phyloP scores from a whole-genome alignment of 495 filamentous ascomycete species.

The Echria macrotheca region DNA sequence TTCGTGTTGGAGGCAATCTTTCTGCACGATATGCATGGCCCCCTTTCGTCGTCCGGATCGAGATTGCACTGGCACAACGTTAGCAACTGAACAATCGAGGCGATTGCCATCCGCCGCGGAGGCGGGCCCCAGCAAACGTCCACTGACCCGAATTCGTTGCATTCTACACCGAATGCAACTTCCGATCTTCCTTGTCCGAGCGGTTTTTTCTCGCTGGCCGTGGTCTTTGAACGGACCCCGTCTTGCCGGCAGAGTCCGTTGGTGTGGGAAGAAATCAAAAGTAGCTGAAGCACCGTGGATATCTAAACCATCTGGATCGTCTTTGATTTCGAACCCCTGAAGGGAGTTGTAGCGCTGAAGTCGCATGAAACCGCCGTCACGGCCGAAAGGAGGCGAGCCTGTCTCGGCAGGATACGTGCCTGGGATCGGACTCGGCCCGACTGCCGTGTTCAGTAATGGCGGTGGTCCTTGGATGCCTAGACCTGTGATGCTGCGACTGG shows the following conservation, averaged over 20 bases:
- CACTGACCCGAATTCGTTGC: conserved; percentile 49
- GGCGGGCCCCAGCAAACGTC: neutral
- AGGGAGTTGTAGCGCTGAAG: conserved; percentile 10
- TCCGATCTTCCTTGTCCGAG: conserved; percentile 45
- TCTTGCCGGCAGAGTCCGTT: conserved; percentile 28
- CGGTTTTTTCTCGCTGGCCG: conserved; percentile 40
- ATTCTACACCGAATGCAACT: conserved; percentile 50
- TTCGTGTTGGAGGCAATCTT: conserved; percentile 35
- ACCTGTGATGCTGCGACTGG: neutral
- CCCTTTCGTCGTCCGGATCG: conserved; percentile 35
- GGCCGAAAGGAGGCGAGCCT: conserved; percentile 11
- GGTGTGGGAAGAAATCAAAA: conserved; percentile 16
- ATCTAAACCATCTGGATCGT: conserved; percentile 14
- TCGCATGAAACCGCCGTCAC: conserved; percentile 1
- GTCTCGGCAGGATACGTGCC: conserved; percentile 6
- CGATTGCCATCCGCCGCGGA: neutral
- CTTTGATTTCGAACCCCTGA: conserved; percentile 9
- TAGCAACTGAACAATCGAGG: conserved; percentile 2
- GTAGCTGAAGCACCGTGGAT: conserved; percentile 4
- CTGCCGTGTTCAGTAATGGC: conserved; percentile 5
- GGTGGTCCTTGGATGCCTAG: conserved; percentile 11
- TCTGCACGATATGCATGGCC: conserved; percentile 44
- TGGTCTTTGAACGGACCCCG: conserved; percentile 46
- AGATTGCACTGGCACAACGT: conserved; percentile 35
- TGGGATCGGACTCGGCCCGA: conserved; percentile 5